Base-by-base conservation (phyloP, 139 green algal species). In the Zygnema cylindricum region DNA sequence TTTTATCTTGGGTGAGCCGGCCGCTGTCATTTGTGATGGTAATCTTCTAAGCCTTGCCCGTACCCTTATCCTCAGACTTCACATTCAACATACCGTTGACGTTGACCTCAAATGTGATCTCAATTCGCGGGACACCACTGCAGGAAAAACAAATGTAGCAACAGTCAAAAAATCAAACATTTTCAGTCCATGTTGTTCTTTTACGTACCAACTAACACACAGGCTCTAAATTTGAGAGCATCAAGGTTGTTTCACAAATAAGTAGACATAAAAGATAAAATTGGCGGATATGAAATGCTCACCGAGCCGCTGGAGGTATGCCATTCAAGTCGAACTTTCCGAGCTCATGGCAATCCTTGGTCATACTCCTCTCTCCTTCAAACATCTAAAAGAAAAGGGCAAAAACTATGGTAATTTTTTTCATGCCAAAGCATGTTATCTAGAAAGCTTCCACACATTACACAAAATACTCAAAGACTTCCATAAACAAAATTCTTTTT, bases 11-110 rank as follows among this genome's bases (percentile, higher is more conserved):
- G 32, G 81, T 92, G 22, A 95, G 77, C 25, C 93, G 42, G 0
- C 93, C 93, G 78, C 94, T 95, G 54, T 95, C 93, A 69, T 95
- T 95, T 32, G 92, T 96, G 89, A 97, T 97, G 32, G 94, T 96
- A 87, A 97, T 97, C 93, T 96, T 95, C 90, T 96, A 93, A 85
- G 93, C 93, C 92, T 95, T 95, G 86, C 94, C 94, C 21, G 94
- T 96, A 85, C 93, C 93, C 84, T 95, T 94, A 85, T 95, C 92
- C 57, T 94, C 90, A 30, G 93, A 91, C 71, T 81, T 88, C 21
- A 95, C 93, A 55, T 93, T 95, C 30, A 95, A 82, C 55, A 95
- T 95, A 38, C 93, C 93, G 55, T 95, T 94, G 23, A 89, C 92
- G 77, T 95, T 93, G 36, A 95, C 84, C 69, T 95, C 90, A 69